Conservation (phyloP, 1,139 yeast species). For the Nakaseomyces uthaithaninus region DNA sequence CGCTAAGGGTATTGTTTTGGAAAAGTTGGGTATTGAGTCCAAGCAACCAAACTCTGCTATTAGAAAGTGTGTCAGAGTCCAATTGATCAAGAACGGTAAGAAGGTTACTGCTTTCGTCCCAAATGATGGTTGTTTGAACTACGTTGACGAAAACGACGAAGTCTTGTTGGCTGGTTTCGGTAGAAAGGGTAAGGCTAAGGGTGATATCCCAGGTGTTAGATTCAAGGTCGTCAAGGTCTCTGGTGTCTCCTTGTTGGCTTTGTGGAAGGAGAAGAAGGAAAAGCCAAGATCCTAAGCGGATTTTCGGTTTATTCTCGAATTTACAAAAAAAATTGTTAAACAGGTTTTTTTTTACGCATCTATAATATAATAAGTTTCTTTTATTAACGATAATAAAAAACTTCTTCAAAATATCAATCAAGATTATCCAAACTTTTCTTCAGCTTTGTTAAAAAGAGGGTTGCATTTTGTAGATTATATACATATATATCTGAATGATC, state of each 20-base stretch:
- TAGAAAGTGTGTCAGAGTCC: slow-evolving; percentile 99
- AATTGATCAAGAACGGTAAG: slow-evolving; percentile 99
- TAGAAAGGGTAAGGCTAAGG: slow-evolving; percentile 99
- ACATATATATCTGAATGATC: slow-evolving; percentile 1
- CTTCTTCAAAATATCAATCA: slow-evolving; percentile 13
- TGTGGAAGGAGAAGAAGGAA: slow-evolving; percentile 99
- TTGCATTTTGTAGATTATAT: slow-evolving; percentile 1
- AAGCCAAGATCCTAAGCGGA: slow-evolving; percentile 92
- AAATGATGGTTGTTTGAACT: slow-evolving; percentile 99
- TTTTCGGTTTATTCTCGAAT: slow-evolving; percentile 4
- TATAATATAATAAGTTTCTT: slow-evolving; percentile 9
- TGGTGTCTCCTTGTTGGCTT: slow-evolving; percentile 98
- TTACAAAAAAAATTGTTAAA: slow-evolving; percentile 4
- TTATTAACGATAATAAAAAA: slow-evolving; percentile 14
- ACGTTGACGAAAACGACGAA: slow-evolving; percentile 99
- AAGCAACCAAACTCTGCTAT: slow-evolving; percentile 99
- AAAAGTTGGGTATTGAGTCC: slow-evolving; percentile 99
- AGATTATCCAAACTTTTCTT: slow-evolving; percentile 8
- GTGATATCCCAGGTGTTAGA: slow-evolving; percentile 99
- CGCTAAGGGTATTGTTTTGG: slow-evolving; percentile 99
- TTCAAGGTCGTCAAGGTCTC: slow-evolving; percentile 99
- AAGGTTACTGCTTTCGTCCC: slow-evolving; percentile 99
- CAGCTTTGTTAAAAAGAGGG: slow-evolving; percentile 5
- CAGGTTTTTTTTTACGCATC: slow-evolving; percentile 8
- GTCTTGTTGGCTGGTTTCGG: slow-evolving; percentile 99